These are phyloP conservation scores for Stagonosporopsis vannaccii DNA, from an alignment of 2,329 filamentous ascomycete genomes.

Conservation along the genomic window DNA sequence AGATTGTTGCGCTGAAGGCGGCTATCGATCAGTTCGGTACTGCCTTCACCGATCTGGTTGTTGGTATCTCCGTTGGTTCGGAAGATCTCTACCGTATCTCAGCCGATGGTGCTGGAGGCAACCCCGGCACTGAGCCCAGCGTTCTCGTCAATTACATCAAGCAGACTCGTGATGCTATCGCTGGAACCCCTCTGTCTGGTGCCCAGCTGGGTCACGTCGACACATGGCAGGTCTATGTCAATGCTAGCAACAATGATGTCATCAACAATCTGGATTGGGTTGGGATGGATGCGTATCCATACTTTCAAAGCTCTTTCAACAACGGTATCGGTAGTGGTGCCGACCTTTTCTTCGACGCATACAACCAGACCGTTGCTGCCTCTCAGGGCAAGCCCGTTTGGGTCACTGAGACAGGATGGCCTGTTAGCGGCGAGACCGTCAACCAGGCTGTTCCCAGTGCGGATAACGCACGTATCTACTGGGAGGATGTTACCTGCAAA, in stretches of 20 bases:
- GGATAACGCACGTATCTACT: conserved; percentile 79
- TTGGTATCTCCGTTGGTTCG: conserved; percentile 83
- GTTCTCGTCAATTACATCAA: conserved; percentile 74
- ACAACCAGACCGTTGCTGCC: conserved; percentile 65
- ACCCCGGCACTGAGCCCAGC: conserved; percentile 68
- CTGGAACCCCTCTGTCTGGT: conserved; percentile 65
- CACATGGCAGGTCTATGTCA: conserved; percentile 73
- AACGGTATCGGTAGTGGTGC: conserved; percentile 68
- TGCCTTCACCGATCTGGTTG: conserved; percentile 70
- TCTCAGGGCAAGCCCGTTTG: conserved; percentile 75
- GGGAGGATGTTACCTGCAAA: conserved; percentile 77
- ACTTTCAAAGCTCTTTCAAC: conserved; percentile 72
- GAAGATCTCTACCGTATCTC: conserved; percentile 75
- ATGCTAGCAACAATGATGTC: conserved; percentile 73
- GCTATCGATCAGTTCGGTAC: conserved; percentile 74
- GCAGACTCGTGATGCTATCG: conserved; percentile 69
- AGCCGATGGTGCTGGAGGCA: conserved; percentile 69
- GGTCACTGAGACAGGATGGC: conserved; percentile 90
- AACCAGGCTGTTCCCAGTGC: conserved; percentile 68
- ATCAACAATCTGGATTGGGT: conserved; percentile 77
- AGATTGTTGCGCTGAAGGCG: conserved; percentile 73
- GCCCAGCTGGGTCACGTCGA: conserved; percentile 82
- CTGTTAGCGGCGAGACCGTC: conserved; percentile 70
- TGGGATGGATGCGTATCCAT: conserved; percentile 79
- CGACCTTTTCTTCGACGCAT: conserved; percentile 72